A percentile compares a stretch with the other conserved stretches of the same genome.
Evolutionary conservation across 495 filamentous ascomycete genomes (phyloP).

Genomic region (Aspergillus kassunensis): DNA sequence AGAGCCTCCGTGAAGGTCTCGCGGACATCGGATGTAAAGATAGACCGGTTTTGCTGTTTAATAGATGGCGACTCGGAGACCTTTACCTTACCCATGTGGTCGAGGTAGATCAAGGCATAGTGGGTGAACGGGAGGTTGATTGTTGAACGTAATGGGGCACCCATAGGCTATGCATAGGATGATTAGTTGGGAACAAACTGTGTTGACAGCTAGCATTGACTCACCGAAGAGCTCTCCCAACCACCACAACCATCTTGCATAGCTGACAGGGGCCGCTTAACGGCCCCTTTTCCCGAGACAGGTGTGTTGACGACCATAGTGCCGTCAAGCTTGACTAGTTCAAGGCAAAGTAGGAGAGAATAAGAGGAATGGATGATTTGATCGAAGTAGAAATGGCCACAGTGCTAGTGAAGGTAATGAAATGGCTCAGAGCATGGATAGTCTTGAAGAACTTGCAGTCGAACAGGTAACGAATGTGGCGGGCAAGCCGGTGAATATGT

Average conservation of each 20-base stretch:
- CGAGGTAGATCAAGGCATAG: constrained; percentile 43
- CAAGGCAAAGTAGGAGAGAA: constrained; percentile 6
- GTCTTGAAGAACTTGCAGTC: neutral
- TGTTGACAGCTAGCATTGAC: no score
- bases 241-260: constrained; percentile 28
- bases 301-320: constrained; percentile 37
- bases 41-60: constrained; percentile 27
- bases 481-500: constrained; percentile 8
- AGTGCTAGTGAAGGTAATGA: neutral
- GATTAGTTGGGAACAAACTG: no score
- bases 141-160: constrained; percentile 24
- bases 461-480: neutral
- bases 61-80: constrained; percentile 38
- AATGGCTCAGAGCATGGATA: constrained; percentile 5
- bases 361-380: neutral
- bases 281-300: constrained; percentile 24
- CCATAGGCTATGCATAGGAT: constrained; percentile 26
- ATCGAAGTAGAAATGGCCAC: neutral
- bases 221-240: constrained; percentile 38
- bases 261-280: constrained; percentile 36
- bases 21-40: constrained; percentile 38
- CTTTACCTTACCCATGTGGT: constrained; percentile 35
- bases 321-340: constrained; percentile 7
- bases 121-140: constrained; percentile 33
- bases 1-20: constrained; percentile 37